phyloP scores from a whole-genome alignment of 2,329 filamentous ascomycete species.

The Juglanconis sp. region DNA sequence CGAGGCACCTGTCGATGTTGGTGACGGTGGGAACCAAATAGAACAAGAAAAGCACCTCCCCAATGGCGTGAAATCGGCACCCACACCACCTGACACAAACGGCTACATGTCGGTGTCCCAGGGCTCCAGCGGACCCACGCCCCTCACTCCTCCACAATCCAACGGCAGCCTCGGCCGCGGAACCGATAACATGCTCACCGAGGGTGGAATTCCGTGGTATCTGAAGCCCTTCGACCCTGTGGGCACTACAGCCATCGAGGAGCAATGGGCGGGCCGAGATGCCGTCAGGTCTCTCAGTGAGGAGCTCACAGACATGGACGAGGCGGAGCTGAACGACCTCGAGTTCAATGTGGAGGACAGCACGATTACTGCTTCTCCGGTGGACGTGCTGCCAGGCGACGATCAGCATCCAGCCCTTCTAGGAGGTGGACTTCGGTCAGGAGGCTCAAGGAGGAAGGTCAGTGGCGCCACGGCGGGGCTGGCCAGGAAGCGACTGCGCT shows the following conservation, averaged over 20 bases:
- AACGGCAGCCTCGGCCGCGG: constrained; percentile 54
- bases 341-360: constrained; percentile 51
- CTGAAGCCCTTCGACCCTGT: constrained; percentile 73
- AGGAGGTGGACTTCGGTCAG: not conserved
- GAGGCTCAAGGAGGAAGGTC: constrained; percentile 8
- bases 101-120: constrained; percentile 37
- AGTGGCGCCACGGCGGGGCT: not conserved
- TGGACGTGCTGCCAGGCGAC: constrained; percentile 16
- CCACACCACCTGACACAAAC: constrained; percentile 48
- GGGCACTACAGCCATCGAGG: constrained; percentile 76
- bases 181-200: constrained; percentile 52
- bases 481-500: constrained; percentile 29
- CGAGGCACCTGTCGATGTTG: constrained; percentile 27
- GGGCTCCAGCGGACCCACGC: constrained; percentile 36
- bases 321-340: constrained; percentile 78
- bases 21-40: constrained; percentile 24
- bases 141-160: constrained; percentile 66
- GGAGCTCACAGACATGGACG: constrained; percentile 86
- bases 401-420: not conserved
- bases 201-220: constrained; percentile 87
- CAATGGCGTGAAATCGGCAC: constrained; percentile 30
- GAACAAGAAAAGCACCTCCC: constrained; percentile 23
- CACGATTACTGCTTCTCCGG: constrained; percentile 39
- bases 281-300: constrained; percentile 70
- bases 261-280: constrained; percentile 70